A percentile compares a stretch with the other conserved stretches of the same genome.
phyloP scores from a whole-genome alignment of 2,329 filamentous ascomycete genomes.

The Dactylonectria macrodidyma region DNA sequence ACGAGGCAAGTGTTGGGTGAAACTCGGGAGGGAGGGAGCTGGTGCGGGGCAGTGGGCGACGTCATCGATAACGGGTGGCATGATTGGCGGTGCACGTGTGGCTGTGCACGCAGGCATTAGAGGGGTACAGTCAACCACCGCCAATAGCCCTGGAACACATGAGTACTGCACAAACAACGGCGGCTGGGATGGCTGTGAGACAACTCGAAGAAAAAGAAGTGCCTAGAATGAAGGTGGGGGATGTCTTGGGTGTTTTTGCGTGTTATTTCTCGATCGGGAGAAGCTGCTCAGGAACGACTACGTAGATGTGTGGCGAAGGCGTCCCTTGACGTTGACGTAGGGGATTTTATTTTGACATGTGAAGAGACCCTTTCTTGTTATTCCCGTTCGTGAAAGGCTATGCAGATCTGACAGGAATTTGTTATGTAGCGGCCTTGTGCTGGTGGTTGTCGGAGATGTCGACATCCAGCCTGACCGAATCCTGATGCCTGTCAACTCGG shows the following conservation, averaged over 20 bases:
- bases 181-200: neutral
- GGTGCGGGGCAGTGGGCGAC: constrained; percentile 48
- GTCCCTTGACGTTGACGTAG: neutral
- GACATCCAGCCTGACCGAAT: neutral
- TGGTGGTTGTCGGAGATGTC: neutral
- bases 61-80: constrained; percentile 47
- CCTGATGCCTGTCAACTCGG: constrained; percentile 1
- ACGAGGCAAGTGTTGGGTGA: constrained; percentile 25
- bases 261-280: constrained; percentile 26
- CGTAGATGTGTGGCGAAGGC: constrained; percentile 29
- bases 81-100: constrained; percentile 43
- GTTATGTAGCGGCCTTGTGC: neutral
- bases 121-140: constrained; percentile 18
- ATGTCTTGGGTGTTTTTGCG: neutral
- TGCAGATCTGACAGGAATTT: neutral
- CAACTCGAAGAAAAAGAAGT: constrained; percentile 3
- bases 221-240: constrained; percentile 23
- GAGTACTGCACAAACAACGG: constrained; percentile 36
- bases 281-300: constrained; percentile 35
- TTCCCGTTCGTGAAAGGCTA: neutral
- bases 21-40: constrained; percentile 44
- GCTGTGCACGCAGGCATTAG: constrained; percentile 35
- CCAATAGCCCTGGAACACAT: rapidly evolving
- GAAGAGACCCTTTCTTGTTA: constrained; percentile 12
- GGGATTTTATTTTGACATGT: constrained; percentile 16